phyloP scores from a whole-genome alignment of 2,329 filamentous ascomycete genomes.

The Phialocephala sp. region DNA sequence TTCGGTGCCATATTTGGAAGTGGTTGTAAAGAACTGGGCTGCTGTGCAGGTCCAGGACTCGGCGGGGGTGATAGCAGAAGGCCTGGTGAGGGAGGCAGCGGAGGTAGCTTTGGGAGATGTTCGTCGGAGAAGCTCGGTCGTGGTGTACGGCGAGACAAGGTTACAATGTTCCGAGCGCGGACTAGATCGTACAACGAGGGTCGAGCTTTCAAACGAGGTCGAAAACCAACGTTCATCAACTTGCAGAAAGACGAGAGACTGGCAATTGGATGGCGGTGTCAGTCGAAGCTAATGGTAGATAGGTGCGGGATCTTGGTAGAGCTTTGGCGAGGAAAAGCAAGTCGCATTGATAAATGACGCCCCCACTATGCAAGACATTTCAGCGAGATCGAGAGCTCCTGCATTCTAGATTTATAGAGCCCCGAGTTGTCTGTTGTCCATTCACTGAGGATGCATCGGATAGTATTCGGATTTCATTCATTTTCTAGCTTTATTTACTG shows the following conservation, averaged over 20 bases:
- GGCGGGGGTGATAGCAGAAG: conserved; percentile 36
- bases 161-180: conserved; percentile 53
- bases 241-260: conserved; percentile 19
- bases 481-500: neutral
- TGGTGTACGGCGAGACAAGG: conserved; percentile 40
- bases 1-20: conserved; percentile 45
- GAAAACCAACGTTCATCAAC: conserved; percentile 44
- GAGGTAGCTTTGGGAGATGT: conserved; percentile 51
- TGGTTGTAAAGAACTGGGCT: conserved; percentile 21
- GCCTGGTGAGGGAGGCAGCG: conserved; percentile 35
- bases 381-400: conserved; percentile 4
- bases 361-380: conserved; percentile 9
- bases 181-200: conserved; percentile 69
- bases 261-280: conserved; percentile 14
- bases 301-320: conserved; percentile 25
- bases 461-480: neutral
- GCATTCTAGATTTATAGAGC: neutral
- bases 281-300: conserved; percentile 16
- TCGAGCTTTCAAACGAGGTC: conserved; percentile 62
- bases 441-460: neutral
- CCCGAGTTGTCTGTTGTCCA: neutral
- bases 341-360: conserved; percentile 12
- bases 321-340: conserved; percentile 29
- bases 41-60: conserved; percentile 35
- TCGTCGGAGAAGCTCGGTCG: conserved; percentile 43